Conservation (phyloP, 176 grass and related monocot genomes). For the Eragrostis curvula region DNA sequence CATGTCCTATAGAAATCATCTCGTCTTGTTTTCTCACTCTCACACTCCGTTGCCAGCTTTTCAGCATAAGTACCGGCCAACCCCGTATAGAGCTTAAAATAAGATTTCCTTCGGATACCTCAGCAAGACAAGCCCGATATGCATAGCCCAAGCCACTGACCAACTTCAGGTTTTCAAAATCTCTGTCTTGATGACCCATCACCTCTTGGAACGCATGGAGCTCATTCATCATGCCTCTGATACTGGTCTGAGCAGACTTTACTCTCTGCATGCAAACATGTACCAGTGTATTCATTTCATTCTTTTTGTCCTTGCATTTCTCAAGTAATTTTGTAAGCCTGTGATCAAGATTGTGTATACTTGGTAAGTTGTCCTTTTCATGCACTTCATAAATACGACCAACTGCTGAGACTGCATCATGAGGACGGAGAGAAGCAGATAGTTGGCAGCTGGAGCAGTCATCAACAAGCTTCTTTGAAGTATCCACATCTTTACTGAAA, state of each 20-base stretch:
- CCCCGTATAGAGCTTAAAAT: slow-evolving; percentile 90
- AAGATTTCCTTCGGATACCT: slow-evolving; percentile 82
- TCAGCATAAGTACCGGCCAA: slow-evolving; percentile 86
- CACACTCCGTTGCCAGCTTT: slow-evolving; percentile 80
- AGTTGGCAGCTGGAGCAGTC: slow-evolving; percentile 69
- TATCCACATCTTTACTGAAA: slow-evolving; percentile 97
- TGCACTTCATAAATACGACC: slow-evolving; percentile 95
- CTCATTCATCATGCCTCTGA: slow-evolving; percentile 91
- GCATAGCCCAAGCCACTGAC: slow-evolving; percentile 70
- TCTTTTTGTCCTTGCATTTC: slow-evolving; percentile 72
- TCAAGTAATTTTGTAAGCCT: slow-evolving; percentile 76
- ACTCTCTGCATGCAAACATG: slow-evolving; percentile 91
- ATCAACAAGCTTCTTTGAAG: slow-evolving; percentile 95
- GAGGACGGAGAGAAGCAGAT: slow-evolving; percentile 78
- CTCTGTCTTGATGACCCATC: slow-evolving; percentile 79
- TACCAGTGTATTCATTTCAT: slow-evolving; percentile 75
- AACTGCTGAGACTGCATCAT: slow-evolving; percentile 95
- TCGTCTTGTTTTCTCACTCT: slow-evolving; percentile 75
- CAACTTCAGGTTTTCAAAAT: slow-evolving; percentile 80
- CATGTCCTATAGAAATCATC: slow-evolving; percentile 82
- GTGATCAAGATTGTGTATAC: slow-evolving; percentile 58
- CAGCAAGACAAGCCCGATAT: slow-evolving; percentile 89
- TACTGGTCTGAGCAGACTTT: slow-evolving; percentile 71
- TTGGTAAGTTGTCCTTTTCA: slow-evolving; percentile 90
- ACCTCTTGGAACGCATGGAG: slow-evolving; percentile 89